Conservation (phyloP, 2,329 filamentous ascomycete species). For the Ceratocystis lukuohia region DNA sequence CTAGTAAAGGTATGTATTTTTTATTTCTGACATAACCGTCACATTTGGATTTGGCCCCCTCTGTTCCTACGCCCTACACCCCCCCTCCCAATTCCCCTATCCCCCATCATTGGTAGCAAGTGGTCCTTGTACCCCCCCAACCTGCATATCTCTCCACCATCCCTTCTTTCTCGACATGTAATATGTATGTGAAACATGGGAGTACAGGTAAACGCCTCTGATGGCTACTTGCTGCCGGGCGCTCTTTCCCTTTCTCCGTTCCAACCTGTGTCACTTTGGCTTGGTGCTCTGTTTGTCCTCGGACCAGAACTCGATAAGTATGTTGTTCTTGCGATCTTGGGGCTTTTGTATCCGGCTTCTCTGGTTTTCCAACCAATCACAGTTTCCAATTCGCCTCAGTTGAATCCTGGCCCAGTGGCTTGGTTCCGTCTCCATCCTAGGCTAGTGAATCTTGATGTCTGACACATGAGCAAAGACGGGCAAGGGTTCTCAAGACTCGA, state of each 20-base stretch:
- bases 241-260: neutral
- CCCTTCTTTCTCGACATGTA: neutral
- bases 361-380: neutral
- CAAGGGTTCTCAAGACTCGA: neutral
- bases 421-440: neutral
- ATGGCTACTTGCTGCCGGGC: neutral
- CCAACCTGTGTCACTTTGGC: neutral
- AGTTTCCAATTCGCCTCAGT: neutral
- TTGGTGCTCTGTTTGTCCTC: neutral
- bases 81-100: neutral
- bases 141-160: neutral
- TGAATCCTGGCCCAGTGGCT: neutral
- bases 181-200: neutral
- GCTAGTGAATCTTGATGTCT: neutral
- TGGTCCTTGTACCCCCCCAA: neutral
- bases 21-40: neutral
- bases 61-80: neutral
- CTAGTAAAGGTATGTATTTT: conserved; percentile 17
- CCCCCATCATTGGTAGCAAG: neutral
- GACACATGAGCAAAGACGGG: neutral
- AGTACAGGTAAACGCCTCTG: neutral
- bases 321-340: neutral
- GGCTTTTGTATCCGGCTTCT: neutral
- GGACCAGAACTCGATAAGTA: neutral
- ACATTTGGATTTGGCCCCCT: neutral